Evolutionary conservation across 2,329 filamentous ascomycete genomes (phyloP), one percentile per base, ranked within the genome.

Genomic region (Canariomyces notabilis): DNA sequence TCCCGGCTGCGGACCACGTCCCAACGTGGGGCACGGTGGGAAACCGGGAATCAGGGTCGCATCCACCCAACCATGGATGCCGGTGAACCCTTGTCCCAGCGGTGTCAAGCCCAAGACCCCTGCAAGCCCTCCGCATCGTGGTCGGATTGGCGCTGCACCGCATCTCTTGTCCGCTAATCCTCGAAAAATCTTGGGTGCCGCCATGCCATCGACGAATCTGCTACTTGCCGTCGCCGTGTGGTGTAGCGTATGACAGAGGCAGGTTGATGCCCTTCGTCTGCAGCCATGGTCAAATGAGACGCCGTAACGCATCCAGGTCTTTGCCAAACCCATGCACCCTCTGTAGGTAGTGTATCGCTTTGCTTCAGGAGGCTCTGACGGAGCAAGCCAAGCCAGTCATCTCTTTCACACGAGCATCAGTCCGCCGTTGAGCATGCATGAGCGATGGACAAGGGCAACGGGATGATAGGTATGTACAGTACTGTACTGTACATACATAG

Each of bases 11-110:
- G 22, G 34, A 23, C 26, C 20, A 26, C 21, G 16, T 2, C 43
- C 34, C 43, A 42, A 49, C 52, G 54, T 55, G 57, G 52, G 54
- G 50, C 41, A 48, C 38, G 37, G 48, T 52, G 37, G 51, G 51
- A 60, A 62, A 61, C 61, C 59, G 56, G 58, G 59, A 61, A 60
- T 56, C 54, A 60, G 57, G 57, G 59, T 63, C 49, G 45, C 57
- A 62, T 60, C 50, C 45, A 49, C 54, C 52, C 50, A 52, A 51
- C 55, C 50, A 51, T 50, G 55, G 56, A 48, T 54, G 46, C 46
- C 53, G 53, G 47, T 49, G 51, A 58, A 48, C 57, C 56, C 46
- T n/a, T 57, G 50, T 41, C 46, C 38, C 51, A 29, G 51, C 53
- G 49, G 51, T 51, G 48, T 57, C 42, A 38, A 47, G 48, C 44